Evolutionary conservation across 2,329 filamentous ascomycete genomes (phyloP).

Genomic region (Colletotrichum euphorbiae): DNA sequence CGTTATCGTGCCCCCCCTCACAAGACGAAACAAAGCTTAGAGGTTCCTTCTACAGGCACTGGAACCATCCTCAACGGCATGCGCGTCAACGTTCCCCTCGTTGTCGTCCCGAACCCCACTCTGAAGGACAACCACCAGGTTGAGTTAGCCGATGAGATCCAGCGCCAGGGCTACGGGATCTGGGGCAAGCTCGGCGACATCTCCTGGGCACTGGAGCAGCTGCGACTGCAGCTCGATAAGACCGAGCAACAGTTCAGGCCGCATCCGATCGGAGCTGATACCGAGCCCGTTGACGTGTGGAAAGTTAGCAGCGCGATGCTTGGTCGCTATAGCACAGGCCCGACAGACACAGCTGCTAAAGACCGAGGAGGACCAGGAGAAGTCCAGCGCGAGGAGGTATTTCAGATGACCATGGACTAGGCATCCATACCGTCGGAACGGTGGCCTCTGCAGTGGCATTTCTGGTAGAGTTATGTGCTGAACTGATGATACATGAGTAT

Average conservation of each 20-base stretch:
- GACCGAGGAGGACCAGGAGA: constrained; percentile 39
- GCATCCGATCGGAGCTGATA: constrained; percentile 13
- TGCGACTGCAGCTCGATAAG: constrained; percentile 33
- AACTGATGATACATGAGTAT: background rate
- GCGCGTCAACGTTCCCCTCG: constrained; percentile 77
- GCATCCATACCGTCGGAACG: constrained; percentile 5
- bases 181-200: constrained; percentile 40
- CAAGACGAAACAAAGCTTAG: background rate
- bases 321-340: constrained; percentile 12
- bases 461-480: background rate
- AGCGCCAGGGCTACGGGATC: constrained; percentile 80
- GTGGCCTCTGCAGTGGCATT: background rate
- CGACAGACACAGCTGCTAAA: background rate
- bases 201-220: constrained; percentile 38
- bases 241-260: constrained; percentile 33
- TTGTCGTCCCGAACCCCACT: constrained; percentile 87
- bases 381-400: constrained; percentile 50
- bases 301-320: constrained; percentile 37
- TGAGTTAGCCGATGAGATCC: constrained; percentile 84
- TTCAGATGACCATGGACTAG: constrained; percentile 56
- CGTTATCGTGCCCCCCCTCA: background rate
- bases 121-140: constrained; percentile 92
- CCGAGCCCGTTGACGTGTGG: constrained; percentile 34
- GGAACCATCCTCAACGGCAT: constrained; percentile 90
- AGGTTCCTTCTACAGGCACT: constrained; percentile 69